Conservation (phyloP, 2,329 filamentous ascomycete species). For the Aphanocladium album region DNA sequence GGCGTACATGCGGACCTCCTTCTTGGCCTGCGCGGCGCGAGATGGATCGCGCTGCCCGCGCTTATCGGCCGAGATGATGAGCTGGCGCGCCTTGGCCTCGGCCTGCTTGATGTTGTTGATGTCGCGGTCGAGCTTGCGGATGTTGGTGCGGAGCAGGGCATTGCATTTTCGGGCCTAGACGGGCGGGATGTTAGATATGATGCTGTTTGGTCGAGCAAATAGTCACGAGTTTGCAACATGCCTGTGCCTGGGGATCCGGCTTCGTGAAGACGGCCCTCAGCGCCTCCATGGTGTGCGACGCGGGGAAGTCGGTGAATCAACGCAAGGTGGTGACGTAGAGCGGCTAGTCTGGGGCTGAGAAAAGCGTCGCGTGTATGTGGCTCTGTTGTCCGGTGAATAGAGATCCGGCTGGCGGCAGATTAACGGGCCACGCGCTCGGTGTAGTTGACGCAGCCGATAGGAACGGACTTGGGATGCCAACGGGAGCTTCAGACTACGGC, state of each 20-base stretch:
- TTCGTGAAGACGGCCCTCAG: conserved; percentile 83
- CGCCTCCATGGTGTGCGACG: conserved; percentile 66
- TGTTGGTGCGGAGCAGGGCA: conserved; percentile 78
- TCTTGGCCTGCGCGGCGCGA: conserved; percentile 70
- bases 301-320: conserved; percentile 7
- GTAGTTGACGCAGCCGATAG: conserved; percentile 6
- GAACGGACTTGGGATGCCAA: background rate
- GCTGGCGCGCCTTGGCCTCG: conserved; percentile 77
- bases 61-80: conserved; percentile 77
- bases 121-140: conserved; percentile 91
- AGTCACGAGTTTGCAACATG: conserved; percentile 36
- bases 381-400: background rate
- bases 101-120: conserved; percentile 72
- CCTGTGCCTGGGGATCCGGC: conserved; percentile 90
- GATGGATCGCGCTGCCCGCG: conserved; percentile 76
- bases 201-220: background rate
- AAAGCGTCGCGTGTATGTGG: background rate
- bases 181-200: background rate
- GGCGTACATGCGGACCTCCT: conserved; percentile 84
- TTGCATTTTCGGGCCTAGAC: conserved; percentile 91
- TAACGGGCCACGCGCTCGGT: background rate
- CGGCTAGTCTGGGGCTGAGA: background rate
- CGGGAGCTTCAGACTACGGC: background rate
- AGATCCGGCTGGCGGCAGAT: background rate
- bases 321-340: background rate